Base-by-base conservation (phyloP, 164 flowering plant genomes). In the Piper betle region DNA sequence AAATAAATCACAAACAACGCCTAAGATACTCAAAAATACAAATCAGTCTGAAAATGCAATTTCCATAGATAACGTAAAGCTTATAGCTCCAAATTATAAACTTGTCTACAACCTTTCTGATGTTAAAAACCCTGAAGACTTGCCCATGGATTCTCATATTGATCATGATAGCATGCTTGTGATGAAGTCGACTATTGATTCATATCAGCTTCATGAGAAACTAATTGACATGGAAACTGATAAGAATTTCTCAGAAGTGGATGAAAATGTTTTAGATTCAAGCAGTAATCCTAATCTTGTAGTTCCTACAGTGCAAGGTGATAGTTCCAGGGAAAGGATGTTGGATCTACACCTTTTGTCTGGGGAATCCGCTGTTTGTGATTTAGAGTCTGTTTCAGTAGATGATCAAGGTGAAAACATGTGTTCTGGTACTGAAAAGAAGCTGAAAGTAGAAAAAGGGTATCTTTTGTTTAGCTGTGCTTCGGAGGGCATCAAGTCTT, bases 401-500 rank as follows among this genome's bases (percentile, higher is more conserved):
- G 61, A 61, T 43, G 63, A 62, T 46, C 3, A 12, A 2, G 50
- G 15, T 6, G 50, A 12, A 2, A 46, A 46, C 50, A 2, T 46
- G 50, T 10, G 50, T 46, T 46, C 11, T 5, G 50, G 3, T 55
- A 7, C 48, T 67, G 43, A 59, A 11, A 12, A 43, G 59, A 25
- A 13, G 56, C 60, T 7, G 39, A 52, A 67, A 1, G 18, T 40
- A 56, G 54, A 61, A 20, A 80, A 75, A 54, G 66, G 43, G 55
- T 13, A 37, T 62, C 55, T 56, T n/a, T 10, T 41, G n/a, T 52
- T 8, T 33, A 57, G 37, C 52, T 17, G 2, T 17, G 38, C 19
- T 70, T 62, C 38, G 62, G 71, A 74, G 61, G 55, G 59, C 64
- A 42, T 19, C 11, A 60, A 74, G 70, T 55, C 55, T 55, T 59